Percentiles rank a stretch among this genome's conserved stretches.
Conservation (phyloP, 305 asterid genomes). For the Petunia hybrid region DNA sequence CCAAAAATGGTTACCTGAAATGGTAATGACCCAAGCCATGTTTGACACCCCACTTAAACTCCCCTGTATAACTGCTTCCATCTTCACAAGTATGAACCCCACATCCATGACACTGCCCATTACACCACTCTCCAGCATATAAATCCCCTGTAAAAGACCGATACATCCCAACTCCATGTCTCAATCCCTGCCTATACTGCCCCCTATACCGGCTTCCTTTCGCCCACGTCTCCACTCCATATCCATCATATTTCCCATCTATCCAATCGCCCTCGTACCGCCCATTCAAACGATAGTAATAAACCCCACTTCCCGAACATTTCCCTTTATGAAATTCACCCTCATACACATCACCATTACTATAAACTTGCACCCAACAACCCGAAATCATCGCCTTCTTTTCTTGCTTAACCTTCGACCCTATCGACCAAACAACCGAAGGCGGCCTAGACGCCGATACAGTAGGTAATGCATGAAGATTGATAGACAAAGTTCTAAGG, state of each 20-base stretch:
- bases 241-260: slow-evolving; percentile 89
- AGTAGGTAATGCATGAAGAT: slow-evolving; percentile 36
- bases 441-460: slow-evolving; percentile 36
- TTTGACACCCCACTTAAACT: slow-evolving; percentile 57
- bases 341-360: slow-evolving; percentile 91
- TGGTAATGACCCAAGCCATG: slow-evolving; percentile 61
- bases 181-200: slow-evolving; percentile 81
- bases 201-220: slow-evolving; percentile 87
- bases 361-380: slow-evolving; percentile 75
- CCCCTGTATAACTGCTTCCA: slow-evolving; percentile 59
- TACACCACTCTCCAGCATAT: slow-evolving; percentile 71
- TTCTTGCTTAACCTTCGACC: slow-evolving; percentile 47
- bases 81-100: slow-evolving; percentile 56
- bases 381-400: slow-evolving; percentile 34
- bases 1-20: slow-evolving; percentile 50
- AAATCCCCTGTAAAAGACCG: slow-evolving; percentile 86
- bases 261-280: slow-evolving; percentile 98
- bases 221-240: slow-evolving; percentile 96
- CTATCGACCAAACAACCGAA: slow-evolving; percentile 57
- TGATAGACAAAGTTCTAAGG: slow-evolving; percentile 40
- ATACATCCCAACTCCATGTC: slow-evolving; percentile 92
- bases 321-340: slow-evolving; percentile 92
- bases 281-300: slow-evolving; percentile 77
- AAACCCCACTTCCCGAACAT: slow-evolving; percentile 96
- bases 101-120: slow-evolving; percentile 58